Evolutionary conservation across 345 rosid genomes (phyloP).

Genomic region (thale cress (Arabidopsis thaliana)): DNA sequence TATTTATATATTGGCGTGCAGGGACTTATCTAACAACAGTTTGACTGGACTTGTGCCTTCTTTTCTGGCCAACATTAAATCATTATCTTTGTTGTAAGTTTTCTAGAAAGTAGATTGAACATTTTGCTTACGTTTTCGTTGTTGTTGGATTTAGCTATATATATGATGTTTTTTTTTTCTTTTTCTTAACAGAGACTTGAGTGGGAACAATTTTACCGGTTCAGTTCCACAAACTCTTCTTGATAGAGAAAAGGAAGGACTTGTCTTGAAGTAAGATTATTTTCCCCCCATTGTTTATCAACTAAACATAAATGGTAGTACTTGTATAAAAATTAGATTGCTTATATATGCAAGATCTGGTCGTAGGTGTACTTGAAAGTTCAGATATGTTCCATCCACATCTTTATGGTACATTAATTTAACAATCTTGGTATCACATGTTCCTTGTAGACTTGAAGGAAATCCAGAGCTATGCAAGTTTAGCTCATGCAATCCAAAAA

Average conservation of each 20-base stretch:
- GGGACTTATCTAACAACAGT: constrained; percentile 55
- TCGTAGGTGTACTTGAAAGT: too few species aligned
- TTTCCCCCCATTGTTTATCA: too few species aligned
- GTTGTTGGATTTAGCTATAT: background rate
- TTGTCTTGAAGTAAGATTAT: constrained; percentile 42
- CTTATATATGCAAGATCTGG: too few species aligned
- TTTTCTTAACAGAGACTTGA: constrained; percentile 45
- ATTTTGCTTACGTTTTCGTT: background rate
- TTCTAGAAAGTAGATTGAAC: background rate
- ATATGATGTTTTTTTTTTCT: background rate
- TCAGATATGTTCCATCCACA: background rate
- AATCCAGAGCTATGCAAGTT: constrained; percentile 43
- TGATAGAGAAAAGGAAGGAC: constrained; percentile 38
- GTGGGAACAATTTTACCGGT: constrained; percentile 49
- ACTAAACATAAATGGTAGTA: too few species aligned
- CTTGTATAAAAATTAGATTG: too few species aligned
- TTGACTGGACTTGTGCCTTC: constrained; percentile 53
- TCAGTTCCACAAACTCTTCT: constrained; percentile 45
- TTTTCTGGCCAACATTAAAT: constrained; percentile 44
- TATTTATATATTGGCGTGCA: background rate
- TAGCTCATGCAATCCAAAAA: constrained; percentile 25
- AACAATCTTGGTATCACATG: constrained; percentile 5
- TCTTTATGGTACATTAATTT: background rate
- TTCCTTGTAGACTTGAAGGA: constrained; percentile 37
- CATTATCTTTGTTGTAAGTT: constrained; percentile 50